Evolutionary conservation across 2,329 filamentous ascomycete species (phyloP), one percentile per base, ranked within the genome.

Genomic region (Hypoxylon sp.): DNA sequence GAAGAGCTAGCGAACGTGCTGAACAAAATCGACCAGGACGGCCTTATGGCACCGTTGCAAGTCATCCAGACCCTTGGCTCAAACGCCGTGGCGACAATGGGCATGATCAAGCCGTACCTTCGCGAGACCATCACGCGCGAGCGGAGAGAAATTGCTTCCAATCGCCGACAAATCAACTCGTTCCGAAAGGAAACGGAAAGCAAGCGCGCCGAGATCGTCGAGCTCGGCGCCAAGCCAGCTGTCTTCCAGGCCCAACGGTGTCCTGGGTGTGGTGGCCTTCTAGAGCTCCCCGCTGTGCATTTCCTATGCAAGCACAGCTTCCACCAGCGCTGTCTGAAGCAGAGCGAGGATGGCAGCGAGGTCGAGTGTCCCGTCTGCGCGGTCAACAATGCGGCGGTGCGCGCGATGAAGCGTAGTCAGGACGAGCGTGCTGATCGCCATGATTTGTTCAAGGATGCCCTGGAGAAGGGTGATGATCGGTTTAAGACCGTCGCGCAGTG

Each of bases 241-340:
- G 89, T 95, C 1, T 97, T 99, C 78, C 90, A 95, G 69, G 87
- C 91, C 0, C 92, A 91, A 23, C 83, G 94, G 41, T 99, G 94
- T 69, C 87, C 88, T 19, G 86, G 89, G 41, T 99, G 94, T 69
- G 85, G 84, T 11, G 82, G 85, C 26, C 80, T 83, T 17, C 79
- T 97, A 12, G 92, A 97, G 60, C 77, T 97, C 8, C 94, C 94
- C 0, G 90, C 87, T 0, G 92, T 99, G 36, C 94, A 99, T 69
- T 99, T 99, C 70, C 73, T 99, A 57, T 99, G 94, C 76, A 96
- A 96, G 70, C 94, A 99, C 70, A 92, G 88, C 54, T 99, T 97
- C 78, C 94, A 99, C 69, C 90, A 96, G 73, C 81, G 90, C 34
- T 99, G 93, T 71, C 75, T 99, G 30, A 89, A 90, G 67, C 74